Evolutionary conservation across 2,329 filamentous ascomycete genomes (phyloP).

Genomic region (Fusarium brevicatenulatum): DNA sequence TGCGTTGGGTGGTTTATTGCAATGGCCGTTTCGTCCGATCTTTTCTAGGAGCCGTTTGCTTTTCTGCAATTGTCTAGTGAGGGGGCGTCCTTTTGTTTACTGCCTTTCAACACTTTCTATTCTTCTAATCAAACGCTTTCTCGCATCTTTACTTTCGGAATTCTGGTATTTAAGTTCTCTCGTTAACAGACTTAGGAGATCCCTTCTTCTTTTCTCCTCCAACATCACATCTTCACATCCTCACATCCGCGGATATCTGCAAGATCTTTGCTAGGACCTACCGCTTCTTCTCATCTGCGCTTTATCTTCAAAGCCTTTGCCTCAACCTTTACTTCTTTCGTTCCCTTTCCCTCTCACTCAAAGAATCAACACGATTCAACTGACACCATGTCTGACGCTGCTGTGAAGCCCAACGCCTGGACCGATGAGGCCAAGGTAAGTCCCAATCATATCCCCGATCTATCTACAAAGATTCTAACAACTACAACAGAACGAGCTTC

Average conservation of each 20-base stretch:
- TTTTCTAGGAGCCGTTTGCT: not conserved
- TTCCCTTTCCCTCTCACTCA: too few species aligned
- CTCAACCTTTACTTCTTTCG: not conserved
- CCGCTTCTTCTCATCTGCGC: not conserved
- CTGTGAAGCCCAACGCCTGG: slow-evolving; percentile 47
- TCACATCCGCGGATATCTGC: not conserved
- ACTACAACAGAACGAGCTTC: slow-evolving; percentile 47
- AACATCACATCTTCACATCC: not conserved
- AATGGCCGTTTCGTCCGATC: not conserved
- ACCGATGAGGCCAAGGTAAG: slow-evolving; percentile 52
- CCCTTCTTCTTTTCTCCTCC: not conserved
- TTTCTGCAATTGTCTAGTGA: not conserved
- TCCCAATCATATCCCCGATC: not conserved
- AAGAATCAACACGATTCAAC: not conserved
- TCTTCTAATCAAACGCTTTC: not conserved
- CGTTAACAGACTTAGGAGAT: not conserved
- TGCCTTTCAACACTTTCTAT: not conserved
- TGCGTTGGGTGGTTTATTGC: not conserved
- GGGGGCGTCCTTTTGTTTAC: not conserved
- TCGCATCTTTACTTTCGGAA: not conserved
- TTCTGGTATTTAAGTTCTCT: not conserved
- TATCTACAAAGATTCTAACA: not conserved
- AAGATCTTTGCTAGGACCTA: not conserved
- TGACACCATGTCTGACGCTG: slow-evolving; percentile 40
- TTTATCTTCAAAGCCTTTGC: not conserved